Evolutionary conservation across 2,329 filamentous ascomycete species (phyloP).

Genomic region (Cryphonectria naterciae): DNA sequence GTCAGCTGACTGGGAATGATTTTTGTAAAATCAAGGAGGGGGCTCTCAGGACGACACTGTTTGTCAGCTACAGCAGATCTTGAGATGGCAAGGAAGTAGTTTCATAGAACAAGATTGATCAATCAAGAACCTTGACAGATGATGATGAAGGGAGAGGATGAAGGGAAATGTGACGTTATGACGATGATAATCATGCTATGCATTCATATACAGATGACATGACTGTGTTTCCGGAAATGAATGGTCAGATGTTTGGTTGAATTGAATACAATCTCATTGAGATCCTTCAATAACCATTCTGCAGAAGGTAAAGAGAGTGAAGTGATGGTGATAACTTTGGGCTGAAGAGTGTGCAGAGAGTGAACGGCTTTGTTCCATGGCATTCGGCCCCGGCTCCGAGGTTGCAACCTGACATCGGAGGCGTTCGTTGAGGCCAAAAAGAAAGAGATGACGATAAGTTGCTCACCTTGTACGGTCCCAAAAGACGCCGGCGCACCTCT

Average conservation of each 20-base stretch:
- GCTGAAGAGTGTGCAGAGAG: no score
- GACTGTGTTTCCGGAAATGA: background rate
- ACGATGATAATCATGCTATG: background rate
- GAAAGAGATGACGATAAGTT: background rate
- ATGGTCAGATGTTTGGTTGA: background rate
- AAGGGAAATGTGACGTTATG: background rate
- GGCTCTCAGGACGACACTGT: slow-evolving; percentile 8
- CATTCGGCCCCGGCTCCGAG: slow-evolving; percentile 5
- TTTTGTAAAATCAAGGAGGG: background rate
- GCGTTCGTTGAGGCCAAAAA: background rate
- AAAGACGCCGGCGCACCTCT: background rate
- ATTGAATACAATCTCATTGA: background rate
- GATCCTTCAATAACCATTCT: background rate
- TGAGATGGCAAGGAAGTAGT: background rate
- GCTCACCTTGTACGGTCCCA: slow-evolving; percentile 7
- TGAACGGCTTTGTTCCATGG: background rate
- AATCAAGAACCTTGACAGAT: background rate
- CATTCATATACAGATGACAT: background rate
- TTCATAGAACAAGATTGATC: background rate
- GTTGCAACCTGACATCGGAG: background rate
- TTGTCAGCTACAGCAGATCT: slow-evolving; percentile 9
- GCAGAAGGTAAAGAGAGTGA: background rate
- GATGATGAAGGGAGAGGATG: background rate
- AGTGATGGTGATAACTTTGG: background rate
- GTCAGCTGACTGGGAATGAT: slow-evolving; percentile 11